These are phyloP conservation scores for Ilex paraguariensis DNA, from an alignment of 305 asterid species.

Conservation along the genomic window DNA sequence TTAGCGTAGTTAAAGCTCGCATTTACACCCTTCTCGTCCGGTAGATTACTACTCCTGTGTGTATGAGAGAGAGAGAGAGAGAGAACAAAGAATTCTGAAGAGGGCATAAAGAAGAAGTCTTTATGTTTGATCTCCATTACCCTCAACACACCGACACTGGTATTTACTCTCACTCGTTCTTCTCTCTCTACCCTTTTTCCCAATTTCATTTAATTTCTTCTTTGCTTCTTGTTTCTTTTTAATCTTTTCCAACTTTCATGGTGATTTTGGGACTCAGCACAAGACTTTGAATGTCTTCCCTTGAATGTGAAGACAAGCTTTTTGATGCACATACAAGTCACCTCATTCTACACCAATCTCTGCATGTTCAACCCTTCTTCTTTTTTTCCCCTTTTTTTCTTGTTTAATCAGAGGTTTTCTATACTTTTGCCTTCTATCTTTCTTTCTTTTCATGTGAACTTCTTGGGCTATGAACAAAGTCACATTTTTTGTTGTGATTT, in stretches of 20 bases:
- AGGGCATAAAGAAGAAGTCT: constrained; percentile 8
- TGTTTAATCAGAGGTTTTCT: not conserved
- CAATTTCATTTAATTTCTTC: constrained; percentile 20
- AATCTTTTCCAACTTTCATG: constrained; percentile 8
- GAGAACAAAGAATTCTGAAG: constrained; percentile 8
- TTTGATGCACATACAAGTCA: not conserved
- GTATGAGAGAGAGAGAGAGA: constrained; percentile 9
- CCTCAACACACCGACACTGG: constrained; percentile 24
- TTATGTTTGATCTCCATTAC: not conserved
- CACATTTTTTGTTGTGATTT: not conserved
- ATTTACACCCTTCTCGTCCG: constrained; percentile 23
- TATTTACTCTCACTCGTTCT: constrained; percentile 43
- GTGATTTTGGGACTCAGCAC: constrained; percentile 12
- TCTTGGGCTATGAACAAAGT: not conserved
- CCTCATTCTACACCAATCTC: not conserved
- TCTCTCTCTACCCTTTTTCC: constrained; percentile 8
- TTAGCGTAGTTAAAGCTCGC: constrained; percentile 44
- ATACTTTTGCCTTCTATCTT: not conserved
- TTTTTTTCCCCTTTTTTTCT: not conserved
- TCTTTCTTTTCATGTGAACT: not conserved
- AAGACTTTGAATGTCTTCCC: constrained; percentile 1
- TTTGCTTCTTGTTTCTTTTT: constrained; percentile 9
- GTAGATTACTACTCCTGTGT: not conserved
- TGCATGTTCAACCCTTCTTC: not conserved
- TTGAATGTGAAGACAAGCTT: not conserved